Evolutionary conservation across 139 green algal genomes (phyloP).

Genomic region (Coccomyxa sp.): DNA sequence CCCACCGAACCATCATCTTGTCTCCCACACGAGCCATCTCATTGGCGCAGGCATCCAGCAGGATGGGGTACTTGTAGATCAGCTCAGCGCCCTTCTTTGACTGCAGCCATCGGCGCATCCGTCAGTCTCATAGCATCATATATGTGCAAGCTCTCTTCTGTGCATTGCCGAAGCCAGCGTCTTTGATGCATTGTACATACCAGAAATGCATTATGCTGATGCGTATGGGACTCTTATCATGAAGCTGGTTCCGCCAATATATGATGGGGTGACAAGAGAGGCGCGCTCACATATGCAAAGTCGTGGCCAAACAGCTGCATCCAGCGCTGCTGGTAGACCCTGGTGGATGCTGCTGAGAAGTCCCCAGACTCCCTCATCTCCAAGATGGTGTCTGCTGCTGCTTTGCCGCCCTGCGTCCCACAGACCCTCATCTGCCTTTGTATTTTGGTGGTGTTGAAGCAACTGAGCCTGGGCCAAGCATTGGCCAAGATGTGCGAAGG

Average conservation of each 20-base stretch:
- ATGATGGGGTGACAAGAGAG: not conserved
- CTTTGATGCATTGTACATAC: too few species aligned
- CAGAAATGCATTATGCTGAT: too few species aligned
- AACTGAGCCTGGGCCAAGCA: too few species aligned
- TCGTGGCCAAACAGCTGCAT: constrained; percentile 75
- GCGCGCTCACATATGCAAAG: constrained; percentile 57
- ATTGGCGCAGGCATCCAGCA: constrained; percentile 80
- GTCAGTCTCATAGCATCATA: too few species aligned
- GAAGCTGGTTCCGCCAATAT: not conserved
- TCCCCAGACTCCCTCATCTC: constrained; percentile 69
- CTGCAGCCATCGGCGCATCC: too few species aligned
- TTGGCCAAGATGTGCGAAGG: too few species aligned
- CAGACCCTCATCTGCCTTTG: too few species aligned
- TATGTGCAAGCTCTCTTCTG: too few species aligned
- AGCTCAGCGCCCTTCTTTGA: constrained; percentile 45
- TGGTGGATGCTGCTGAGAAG: constrained; percentile 53
- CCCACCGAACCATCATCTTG: constrained; percentile 81
- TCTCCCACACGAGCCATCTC: constrained; percentile 81
- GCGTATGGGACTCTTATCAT: too few species aligned
- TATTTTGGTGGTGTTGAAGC: too few species aligned
- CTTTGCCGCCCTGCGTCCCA: constrained; percentile 64
- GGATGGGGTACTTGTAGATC: constrained; percentile 58
- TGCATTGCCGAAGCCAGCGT: too few species aligned
- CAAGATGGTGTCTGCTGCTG: constrained; percentile 71
- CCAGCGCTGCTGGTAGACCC: constrained; percentile 66